Base-by-base conservation (phyloP, 495 filamentous ascomycete genomes). In the Aspergillus homomorphus region DNA sequence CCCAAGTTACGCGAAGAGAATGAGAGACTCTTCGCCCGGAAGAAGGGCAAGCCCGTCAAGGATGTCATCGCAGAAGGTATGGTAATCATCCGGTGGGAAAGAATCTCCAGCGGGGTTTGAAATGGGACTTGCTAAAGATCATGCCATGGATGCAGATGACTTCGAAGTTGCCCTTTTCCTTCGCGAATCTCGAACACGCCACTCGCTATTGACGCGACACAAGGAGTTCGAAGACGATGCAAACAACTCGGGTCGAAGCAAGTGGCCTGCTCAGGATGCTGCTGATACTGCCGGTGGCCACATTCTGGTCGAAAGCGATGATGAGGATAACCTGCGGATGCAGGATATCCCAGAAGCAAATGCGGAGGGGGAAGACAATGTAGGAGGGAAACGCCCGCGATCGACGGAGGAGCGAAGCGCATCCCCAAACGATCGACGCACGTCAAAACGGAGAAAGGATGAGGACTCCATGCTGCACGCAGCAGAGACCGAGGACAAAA, bases 101-200 rank as follows among this genome's bases (percentile, higher is more conserved):
- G 9, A 45, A 12, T 26, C 21, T 48, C 2, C 14, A n/a, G 8
- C 15, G 23, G 18, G 4, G 10, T 19, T 50, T 8, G 23, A 21
- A 15, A 21, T 49, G 30, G 30, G 20, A 12, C 26, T 52, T 2
- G 30, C 56, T 56, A 53, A 45, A 52, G 42, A 57, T 51, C 23
- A 41, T 26, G 23, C 44, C 8, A 48, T 46, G 18, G 38, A 6
- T 51, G 38, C 68, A 95, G 94, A 96, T 76, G 92, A 95, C 51
- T 98, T 97, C 66, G 92, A 97, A 68, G 89, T 96, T 42, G 87
- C 90, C 18, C 86, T 98, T 59, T 98, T 97, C 74, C 82, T 98
- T 63, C 95, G 88, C 33, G 89, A 96, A 71, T 87, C 86, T 7
- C 87, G 86, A 21, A 90, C 89, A n/a, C 84, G 92, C 26, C 93